Conservation (phyloP, 768 basidiomycete genomes). For the Leccinum subgranulosum region DNA sequence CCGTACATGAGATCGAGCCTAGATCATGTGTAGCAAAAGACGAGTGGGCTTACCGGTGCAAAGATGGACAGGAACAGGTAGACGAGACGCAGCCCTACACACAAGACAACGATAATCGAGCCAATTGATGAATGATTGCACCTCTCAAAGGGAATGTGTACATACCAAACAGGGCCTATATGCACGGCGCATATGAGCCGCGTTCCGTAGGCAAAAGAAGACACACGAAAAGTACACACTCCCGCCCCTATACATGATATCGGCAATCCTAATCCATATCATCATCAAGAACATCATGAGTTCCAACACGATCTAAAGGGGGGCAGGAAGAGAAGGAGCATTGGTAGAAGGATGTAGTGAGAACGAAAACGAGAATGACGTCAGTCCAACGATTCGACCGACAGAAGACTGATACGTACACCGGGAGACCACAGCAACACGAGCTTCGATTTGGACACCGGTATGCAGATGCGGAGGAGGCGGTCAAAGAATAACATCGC, state of each 20-base stretch:
- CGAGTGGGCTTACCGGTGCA: background rate
- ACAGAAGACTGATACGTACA: too few species aligned
- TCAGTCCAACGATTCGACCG: too few species aligned
- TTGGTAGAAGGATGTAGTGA: background rate
- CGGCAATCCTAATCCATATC: slow-evolving; percentile 25
- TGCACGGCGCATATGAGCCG: background rate
- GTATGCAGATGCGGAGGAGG: too few species aligned
- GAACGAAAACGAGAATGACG: background rate
- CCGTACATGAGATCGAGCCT: too few species aligned
- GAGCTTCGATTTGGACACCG: too few species aligned
- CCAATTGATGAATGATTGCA: background rate
- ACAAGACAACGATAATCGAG: background rate
- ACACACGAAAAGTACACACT: slow-evolving; percentile 13
- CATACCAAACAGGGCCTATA: slow-evolving; percentile 20
- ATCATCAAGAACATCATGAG: slow-evolving; percentile 17
- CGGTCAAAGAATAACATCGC: background rate
- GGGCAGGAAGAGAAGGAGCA: background rate
- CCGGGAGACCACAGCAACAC: too few species aligned
- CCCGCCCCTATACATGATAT: slow-evolving; percentile 29
- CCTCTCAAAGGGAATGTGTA: background rate
- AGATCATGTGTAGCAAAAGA: too few species aligned
- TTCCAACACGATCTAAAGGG: too few species aligned
- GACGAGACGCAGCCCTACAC: slow-evolving; percentile 19
- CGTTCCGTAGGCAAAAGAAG: background rate
- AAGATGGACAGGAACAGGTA: slow-evolving; percentile 13